These are phyloP conservation scores for Astrephomene gubernaculifera DNA, from an alignment of 139 green algal species.

Conservation along the genomic window DNA sequence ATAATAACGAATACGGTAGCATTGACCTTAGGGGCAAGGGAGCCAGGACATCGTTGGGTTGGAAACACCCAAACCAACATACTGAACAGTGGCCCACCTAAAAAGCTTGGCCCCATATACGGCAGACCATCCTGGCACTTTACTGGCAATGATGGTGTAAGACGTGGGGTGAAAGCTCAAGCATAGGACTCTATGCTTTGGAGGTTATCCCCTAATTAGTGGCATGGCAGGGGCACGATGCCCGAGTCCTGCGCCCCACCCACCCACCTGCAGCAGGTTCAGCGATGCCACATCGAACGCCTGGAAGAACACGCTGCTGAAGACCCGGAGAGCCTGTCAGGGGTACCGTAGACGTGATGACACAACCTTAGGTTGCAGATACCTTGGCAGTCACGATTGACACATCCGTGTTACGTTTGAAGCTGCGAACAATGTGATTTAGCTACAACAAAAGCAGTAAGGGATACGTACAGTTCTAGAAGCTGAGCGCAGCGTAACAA, in stretches of 20 bases:
- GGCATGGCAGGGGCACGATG: background rate
- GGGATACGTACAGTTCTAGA: background rate
- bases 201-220: background rate
- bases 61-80: too few species aligned
- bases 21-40: too few species aligned
- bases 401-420: background rate
- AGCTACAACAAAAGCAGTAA: background rate
- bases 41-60: too few species aligned
- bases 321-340: constrained; percentile 3
- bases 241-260: too few species aligned
- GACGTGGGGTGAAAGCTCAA: too few species aligned
- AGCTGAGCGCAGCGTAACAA: background rate
- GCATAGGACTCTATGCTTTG: too few species aligned
- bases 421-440: background rate
- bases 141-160: background rate
- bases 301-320: constrained; percentile 41
- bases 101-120: background rate
- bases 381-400: background rate
- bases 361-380: background rate
- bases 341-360: background rate
- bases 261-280: constrained; percentile 37
- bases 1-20: too few species aligned
- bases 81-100: too few species aligned
- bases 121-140: background rate
- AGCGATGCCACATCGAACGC: constrained; percentile 52